Percentiles rank a stretch among this genome's conserved stretches.
Evolutionary conservation across 176 grass and related monocot species (phyloP).

Genomic region (Carex pumila): DNA sequence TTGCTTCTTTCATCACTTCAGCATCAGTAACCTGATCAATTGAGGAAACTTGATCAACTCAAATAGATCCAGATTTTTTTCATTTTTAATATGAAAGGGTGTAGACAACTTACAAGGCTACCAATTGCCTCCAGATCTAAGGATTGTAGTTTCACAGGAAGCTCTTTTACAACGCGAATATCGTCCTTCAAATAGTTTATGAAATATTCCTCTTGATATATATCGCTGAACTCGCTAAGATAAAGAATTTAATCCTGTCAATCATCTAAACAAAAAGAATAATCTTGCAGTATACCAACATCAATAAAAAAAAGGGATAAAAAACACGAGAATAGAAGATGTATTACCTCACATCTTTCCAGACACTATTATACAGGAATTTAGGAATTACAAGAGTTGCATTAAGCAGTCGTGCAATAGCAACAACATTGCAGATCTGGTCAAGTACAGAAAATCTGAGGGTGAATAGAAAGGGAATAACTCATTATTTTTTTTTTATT

Average conservation of each 20-base stretch:
- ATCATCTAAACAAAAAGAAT: neutral
- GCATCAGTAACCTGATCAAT: conserved; percentile 75
- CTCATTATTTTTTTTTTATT: neutral
- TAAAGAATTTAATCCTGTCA: conserved; percentile 52
- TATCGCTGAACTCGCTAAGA: conserved; percentile 96
- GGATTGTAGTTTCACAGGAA: conserved; percentile 70
- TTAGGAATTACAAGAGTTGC: conserved; percentile 88
- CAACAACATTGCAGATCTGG: conserved; percentile 98
- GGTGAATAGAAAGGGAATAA: conserved; percentile 8
- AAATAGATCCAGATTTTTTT: conserved; percentile 18
- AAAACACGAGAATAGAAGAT: neutral
- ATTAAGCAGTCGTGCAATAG: conserved; percentile 68
- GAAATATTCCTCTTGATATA: conserved; percentile 98
- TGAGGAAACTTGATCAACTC: conserved; percentile 13
- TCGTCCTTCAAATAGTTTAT: conserved; percentile 91
- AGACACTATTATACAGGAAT: conserved; percentile 90
- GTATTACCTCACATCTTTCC: conserved; percentile 85
- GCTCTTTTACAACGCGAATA: conserved; percentile 78
- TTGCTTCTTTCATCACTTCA: conserved; percentile 93
- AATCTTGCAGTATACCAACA: neutral
- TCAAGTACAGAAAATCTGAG: conserved; percentile 12
- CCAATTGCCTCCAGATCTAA: conserved; percentile 83
- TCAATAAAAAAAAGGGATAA: neutral
- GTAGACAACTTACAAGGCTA: conserved; percentile 68
- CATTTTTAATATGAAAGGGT: conserved; percentile 1